Percentiles rank a stretch among this genome's conserved stretches.
Conservation (phyloP, 129 eudicot species). For the Flaveria ramosissima region DNA sequence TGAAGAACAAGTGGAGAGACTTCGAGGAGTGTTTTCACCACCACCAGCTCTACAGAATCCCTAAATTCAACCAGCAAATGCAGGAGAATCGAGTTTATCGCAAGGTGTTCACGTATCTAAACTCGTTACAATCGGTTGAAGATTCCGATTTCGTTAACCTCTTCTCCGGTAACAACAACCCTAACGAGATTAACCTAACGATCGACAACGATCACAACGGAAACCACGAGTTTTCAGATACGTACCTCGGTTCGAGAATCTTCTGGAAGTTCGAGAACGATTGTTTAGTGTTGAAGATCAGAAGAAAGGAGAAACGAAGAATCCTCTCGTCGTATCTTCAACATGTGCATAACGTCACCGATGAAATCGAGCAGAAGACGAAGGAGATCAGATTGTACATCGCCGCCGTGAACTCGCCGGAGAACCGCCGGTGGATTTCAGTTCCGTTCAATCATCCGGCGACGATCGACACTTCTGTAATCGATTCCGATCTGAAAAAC, state of each 20-base stretch:
- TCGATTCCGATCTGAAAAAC: conserved; percentile 68
- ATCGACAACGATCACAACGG: conserved; percentile 54
- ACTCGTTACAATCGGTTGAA: conserved; percentile 61
- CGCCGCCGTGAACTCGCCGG: conserved; percentile 43
- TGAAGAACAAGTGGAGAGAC: conserved; percentile 46
- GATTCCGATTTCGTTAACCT: conserved; percentile 76
- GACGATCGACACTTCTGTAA: conserved; percentile 71
- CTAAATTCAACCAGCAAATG: conserved; percentile 76
- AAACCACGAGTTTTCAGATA: conserved; percentile 46
- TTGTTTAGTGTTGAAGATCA: conserved; percentile 57
- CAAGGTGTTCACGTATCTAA: conserved; percentile 59
- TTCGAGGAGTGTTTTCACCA: conserved; percentile 60
- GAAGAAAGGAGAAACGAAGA: conserved; percentile 65
- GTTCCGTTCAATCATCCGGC: conserved; percentile 81
- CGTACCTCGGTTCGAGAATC: conserved; percentile 67
- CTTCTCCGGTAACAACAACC: conserved; percentile 53
- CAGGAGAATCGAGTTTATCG: conserved; percentile 81
- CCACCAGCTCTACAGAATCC: conserved; percentile 74
- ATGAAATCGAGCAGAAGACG: conserved; percentile 61
- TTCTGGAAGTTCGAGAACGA: conserved; percentile 58
- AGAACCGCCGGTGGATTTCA: conserved; percentile 77
- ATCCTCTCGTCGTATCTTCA: conserved; percentile 72
- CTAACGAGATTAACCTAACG: conserved; percentile 59
- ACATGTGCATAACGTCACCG: conserved; percentile 58
- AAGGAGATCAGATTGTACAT: conserved; percentile 59